Conservation (phyloP, 176 grass and related monocot species). For the Oryza brachyantha region DNA sequence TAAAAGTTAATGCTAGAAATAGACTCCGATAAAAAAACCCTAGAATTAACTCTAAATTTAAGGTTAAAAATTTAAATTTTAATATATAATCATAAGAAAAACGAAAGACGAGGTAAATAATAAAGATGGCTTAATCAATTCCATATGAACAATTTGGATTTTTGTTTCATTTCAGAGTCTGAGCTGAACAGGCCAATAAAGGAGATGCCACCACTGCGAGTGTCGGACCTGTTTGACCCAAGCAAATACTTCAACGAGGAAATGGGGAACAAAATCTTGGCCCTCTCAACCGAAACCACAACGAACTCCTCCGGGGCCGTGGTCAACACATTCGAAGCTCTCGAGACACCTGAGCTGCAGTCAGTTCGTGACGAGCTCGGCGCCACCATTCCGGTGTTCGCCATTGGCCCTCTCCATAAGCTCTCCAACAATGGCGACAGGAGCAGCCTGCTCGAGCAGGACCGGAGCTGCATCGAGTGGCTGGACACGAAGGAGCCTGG, state of each 20-base stretch:
- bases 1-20: too few species aligned
- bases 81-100: too few species aligned
- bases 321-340: constrained; percentile 29
- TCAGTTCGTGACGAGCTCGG: not conserved
- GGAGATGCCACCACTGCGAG: constrained; percentile 24
- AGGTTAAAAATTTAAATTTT: too few species aligned
- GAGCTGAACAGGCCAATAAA: not conserved
- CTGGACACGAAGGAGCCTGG: not conserved
- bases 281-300: not conserved
- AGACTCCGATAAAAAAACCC: too few species aligned
- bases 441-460: constrained; percentile 5
- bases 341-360: constrained; percentile 15
- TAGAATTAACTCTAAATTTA: too few species aligned
- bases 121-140: not conserved
- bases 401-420: constrained; percentile 35
- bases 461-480: constrained; percentile 33
- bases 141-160: not conserved
- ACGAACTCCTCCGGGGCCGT: not conserved
- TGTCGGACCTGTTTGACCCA: constrained; percentile 24
- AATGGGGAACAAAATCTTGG: not conserved
- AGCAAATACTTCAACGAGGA: not conserved
- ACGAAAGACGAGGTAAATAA: too few species aligned
- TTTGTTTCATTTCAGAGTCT: not conserved
- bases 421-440: not conserved
- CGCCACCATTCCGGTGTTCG: not conserved